Conservation (phyloP, 192 early-diverging fungal genomes). For the Coemansia sp. region DNA sequence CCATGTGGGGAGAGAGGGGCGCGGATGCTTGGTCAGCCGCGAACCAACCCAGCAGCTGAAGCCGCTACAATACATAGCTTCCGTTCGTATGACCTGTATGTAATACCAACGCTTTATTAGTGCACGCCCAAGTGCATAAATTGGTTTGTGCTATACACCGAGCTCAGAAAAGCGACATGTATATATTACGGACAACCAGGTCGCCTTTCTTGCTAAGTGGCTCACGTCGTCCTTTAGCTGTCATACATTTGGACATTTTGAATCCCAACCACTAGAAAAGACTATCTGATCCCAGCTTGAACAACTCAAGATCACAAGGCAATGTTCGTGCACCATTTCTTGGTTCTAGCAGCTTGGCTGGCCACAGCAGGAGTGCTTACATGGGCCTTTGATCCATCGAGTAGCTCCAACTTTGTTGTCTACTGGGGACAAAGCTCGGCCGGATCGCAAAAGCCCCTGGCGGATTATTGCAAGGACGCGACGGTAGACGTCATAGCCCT, state of each 20-base stretch:
- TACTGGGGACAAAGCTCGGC: conserved; percentile 53
- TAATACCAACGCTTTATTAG: conserved; percentile 3
- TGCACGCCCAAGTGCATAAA: neutral
- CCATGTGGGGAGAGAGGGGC: neutral
- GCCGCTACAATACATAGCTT: neutral
- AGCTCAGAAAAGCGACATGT: neutral
- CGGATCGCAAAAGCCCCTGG: conserved; percentile 45
- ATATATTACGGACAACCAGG: neutral
- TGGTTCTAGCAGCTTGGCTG: neutral
- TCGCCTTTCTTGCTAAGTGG: neutral
- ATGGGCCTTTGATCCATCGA: conserved; percentile 22
- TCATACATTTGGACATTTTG: neutral
- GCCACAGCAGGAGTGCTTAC: neutral
- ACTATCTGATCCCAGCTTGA: neutral
- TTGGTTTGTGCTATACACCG: neutral
- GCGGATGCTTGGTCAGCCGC: neutral
- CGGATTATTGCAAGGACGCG: conserved; percentile 61
- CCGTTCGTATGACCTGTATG: conserved; percentile 2
- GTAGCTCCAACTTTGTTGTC: conserved; percentile 46
- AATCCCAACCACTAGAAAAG: neutral
- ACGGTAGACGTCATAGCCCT: conserved; percentile 60
- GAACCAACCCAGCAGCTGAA: neutral
- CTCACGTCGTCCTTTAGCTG: neutral
- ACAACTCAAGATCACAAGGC: neutral
- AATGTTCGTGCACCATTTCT: neutral